These are phyloP conservation scores for Candida pseudocylindracea DNA, from an alignment of 1,139 yeast species.

Conservation along the genomic window DNA sequence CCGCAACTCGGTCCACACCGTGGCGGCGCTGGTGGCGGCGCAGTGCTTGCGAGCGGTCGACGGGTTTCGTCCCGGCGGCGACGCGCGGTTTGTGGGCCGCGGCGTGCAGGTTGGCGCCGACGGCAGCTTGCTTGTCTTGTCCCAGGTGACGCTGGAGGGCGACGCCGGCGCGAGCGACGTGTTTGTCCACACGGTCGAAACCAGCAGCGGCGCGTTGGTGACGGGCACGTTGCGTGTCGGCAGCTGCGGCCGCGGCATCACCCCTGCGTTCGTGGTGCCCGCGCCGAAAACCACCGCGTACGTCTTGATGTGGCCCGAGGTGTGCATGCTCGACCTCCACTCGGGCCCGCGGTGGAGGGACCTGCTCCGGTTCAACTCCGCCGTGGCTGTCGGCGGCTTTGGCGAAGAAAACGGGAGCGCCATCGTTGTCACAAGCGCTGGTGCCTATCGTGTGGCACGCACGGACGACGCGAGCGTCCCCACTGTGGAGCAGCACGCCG, in stretches of 20 bases:
- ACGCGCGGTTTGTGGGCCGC: conserved; percentile 5
- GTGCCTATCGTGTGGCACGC: too few species aligned
- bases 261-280: conserved; percentile 23
- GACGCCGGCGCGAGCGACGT: conserved; percentile 16
- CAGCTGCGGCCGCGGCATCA: conserved; percentile 14
- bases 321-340: conserved; percentile 19
- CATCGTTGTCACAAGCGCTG: too few species aligned
- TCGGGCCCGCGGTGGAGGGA: too few species aligned
- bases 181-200: conserved; percentile 41
- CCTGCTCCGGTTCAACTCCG: too few species aligned
- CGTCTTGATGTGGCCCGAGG: conserved; percentile 32
- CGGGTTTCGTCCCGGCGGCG: conserved; percentile 12
- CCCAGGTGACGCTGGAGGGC: conserved; percentile 25
- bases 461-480: too few species aligned
- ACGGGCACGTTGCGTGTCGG: too few species aligned
- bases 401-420: conserved; percentile 21
- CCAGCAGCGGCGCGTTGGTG: conserved; percentile 11
- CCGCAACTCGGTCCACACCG: conserved; percentile 5
- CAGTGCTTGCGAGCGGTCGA: conserved; percentile 15
- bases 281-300: conserved; percentile 35
- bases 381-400: conserved; percentile 31
- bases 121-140: conserved; percentile 12
- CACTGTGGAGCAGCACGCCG: too few species aligned
- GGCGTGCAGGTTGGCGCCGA: conserved; percentile 5
- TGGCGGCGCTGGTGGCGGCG: conserved; percentile 9